A percentile compares a stretch with the other conserved stretches of the same genome.
phyloP scores from a whole-genome alignment of 2,329 filamentous ascomycete species.

The Colletotrichum acutatum region DNA sequence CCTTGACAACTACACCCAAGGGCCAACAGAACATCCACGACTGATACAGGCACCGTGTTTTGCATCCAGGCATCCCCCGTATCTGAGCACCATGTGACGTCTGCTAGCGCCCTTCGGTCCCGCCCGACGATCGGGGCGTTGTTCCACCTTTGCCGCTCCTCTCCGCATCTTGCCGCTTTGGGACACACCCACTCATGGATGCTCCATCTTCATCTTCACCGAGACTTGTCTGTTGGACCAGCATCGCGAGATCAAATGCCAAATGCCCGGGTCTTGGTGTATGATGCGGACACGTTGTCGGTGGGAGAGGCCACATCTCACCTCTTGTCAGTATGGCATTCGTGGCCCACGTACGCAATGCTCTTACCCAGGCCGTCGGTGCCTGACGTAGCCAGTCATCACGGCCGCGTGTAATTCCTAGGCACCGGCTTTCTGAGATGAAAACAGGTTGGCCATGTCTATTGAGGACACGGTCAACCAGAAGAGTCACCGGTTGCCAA shows the following conservation, averaged over 20 bases:
- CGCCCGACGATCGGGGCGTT: slow-evolving; percentile 1
- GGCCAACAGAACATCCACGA: not conserved
- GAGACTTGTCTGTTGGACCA: not conserved
- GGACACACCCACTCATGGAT: not conserved
- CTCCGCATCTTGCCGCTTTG: not conserved
- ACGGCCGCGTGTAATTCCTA: not conserved
- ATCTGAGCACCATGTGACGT: slow-evolving; percentile 22
- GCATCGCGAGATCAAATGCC: not conserved
- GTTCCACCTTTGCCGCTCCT: not conserved
- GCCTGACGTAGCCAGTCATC: not conserved
- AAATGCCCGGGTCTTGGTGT: not conserved
- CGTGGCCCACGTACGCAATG: not conserved
- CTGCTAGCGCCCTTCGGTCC: slow-evolving; percentile 19
- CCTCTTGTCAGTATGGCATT: not conserved
- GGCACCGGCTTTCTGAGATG: not conserved
- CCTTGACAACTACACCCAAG: not conserved
- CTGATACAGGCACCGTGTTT: slow-evolving; percentile 15
- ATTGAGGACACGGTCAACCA: not conserved
- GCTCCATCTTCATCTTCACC: not conserved
- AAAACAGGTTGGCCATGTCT: not conserved
- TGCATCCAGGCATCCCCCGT: slow-evolving; percentile 15
- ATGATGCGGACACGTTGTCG: not conserved
- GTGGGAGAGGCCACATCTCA: not conserved
- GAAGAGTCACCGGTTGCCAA: not conserved
- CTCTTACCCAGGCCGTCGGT: not conserved